phyloP scores from a whole-genome alignment of 2,329 filamentous ascomycete species.

The Ceratocystis alfenasii region DNA sequence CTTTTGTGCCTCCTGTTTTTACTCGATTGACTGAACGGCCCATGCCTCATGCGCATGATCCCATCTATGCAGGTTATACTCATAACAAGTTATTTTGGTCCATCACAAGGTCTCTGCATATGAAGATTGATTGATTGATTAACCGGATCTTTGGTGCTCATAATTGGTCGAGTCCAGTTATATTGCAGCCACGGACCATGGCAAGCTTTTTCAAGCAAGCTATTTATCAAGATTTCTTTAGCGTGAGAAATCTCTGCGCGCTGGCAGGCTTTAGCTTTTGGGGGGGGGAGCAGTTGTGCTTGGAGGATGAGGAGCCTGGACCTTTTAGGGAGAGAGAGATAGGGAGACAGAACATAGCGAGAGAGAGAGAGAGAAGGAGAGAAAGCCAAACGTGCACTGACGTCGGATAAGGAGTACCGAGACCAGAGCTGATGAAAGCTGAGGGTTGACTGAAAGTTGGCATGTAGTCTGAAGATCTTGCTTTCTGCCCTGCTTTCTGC shows the following conservation, averaged over 20 bases:
- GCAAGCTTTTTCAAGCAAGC: not conserved
- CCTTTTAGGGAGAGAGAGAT: no score
- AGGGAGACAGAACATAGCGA: not conserved
- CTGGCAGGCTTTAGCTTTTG: not conserved
- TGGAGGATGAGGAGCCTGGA: no score
- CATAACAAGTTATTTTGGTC: no score
- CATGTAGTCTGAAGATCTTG: not conserved
- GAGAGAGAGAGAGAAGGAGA: not conserved
- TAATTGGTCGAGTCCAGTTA: not conserved
- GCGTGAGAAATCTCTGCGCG: not conserved
- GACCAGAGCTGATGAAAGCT: not conserved
- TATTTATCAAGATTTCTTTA: no score
- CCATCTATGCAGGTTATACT: no score
- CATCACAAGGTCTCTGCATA: not conserved
- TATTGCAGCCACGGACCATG: not conserved
- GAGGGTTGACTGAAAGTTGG: not conserved
- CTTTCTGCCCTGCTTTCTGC: not conserved
- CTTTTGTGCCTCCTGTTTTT: not conserved
- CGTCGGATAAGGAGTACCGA: constrained; percentile 9
- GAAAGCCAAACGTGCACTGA: not conserved
- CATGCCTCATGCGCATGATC: no score
- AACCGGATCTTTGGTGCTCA: not conserved
- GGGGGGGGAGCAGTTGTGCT: no score
- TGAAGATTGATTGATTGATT: not conserved
- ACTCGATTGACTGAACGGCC: no score